These are phyloP conservation scores for Ustilago crameri DNA, from an alignment of 1,284 basidiomycete genomes.

Conservation along the genomic window DNA sequence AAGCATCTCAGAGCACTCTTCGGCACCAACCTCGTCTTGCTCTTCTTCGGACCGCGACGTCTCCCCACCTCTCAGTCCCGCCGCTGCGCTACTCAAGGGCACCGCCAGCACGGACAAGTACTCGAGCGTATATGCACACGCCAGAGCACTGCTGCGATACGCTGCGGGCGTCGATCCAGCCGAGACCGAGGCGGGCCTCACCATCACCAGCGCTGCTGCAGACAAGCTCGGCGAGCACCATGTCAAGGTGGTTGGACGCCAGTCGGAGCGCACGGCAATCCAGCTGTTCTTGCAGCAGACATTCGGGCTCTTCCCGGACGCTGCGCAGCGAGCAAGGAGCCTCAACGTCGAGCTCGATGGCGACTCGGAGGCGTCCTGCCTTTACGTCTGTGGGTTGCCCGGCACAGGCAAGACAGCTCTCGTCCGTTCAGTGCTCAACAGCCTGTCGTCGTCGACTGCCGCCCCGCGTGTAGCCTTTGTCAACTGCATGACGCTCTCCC, in stretches of 20 bases:
- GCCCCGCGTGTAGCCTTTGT: conserved; percentile 62
- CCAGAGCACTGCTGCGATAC: conserved; percentile 66
- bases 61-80: conserved; percentile 25
- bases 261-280: conserved; percentile 60
- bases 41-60: conserved; percentile 33
- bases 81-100: conserved; percentile 16
- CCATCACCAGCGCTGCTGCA: conserved; percentile 29
- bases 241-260: conserved; percentile 65
- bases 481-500: conserved; percentile 69
- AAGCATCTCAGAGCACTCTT: conserved; percentile 39
- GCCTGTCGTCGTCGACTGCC: conserved; percentile 28
- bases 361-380: conserved; percentile 47
- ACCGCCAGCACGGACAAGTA: conserved; percentile 22
- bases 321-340: conserved; percentile 14
- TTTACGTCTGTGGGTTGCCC: conserved; percentile 70
- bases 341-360: conserved; percentile 52
- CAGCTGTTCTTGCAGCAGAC: conserved; percentile 61
- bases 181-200: conserved; percentile 43
- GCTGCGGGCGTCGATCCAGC: conserved; percentile 47
- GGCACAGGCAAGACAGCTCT: conserved; percentile 71
- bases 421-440: conserved; percentile 64
- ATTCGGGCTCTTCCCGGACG: conserved; percentile 50
- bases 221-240: conserved; percentile 34
- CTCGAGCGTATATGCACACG: conserved; percentile 67
- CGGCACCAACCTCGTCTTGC: conserved; percentile 30